phyloP scores from a whole-genome alignment of 495 filamentous ascomycete genomes.

The Corynascus novoguineensis region DNA sequence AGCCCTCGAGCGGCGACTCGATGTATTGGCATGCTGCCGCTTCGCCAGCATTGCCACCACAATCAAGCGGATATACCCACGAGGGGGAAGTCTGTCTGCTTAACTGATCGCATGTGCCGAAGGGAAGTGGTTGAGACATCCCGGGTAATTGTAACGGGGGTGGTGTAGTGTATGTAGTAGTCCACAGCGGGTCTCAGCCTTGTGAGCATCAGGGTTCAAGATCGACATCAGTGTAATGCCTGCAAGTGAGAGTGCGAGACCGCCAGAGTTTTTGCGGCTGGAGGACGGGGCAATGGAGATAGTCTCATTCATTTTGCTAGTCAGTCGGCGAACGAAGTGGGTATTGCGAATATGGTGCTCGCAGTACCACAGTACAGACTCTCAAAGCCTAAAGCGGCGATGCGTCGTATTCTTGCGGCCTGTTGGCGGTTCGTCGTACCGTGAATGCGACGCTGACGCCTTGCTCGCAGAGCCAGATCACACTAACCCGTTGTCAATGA shows the following conservation, averaged over 20 bases:
- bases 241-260: not conserved
- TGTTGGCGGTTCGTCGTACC: not conserved
- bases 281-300: not conserved
- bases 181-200: too few relatives aligned
- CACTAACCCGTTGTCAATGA: not conserved
- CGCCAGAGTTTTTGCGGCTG: not conserved
- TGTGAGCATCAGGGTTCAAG: not conserved
- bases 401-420: not conserved
- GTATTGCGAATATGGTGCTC: not conserved
- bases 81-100: too few relatives aligned
- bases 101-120: too few relatives aligned
- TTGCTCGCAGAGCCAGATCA: not conserved
- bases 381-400: not conserved
- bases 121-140: not conserved
- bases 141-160: not conserved
- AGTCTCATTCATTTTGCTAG: not conserved
- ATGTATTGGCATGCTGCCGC: too few relatives aligned
- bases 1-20: too few relatives aligned
- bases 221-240: not conserved
- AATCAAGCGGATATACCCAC: too few relatives aligned
- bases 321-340: not conserved
- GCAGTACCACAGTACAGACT: too few relatives aligned
- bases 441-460: constrained; percentile 1
- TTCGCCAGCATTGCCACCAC: too few relatives aligned
- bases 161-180: too few relatives aligned